Conservation (phyloP, 2,329 filamentous ascomycete species). For the Hortaea werneckii region DNA sequence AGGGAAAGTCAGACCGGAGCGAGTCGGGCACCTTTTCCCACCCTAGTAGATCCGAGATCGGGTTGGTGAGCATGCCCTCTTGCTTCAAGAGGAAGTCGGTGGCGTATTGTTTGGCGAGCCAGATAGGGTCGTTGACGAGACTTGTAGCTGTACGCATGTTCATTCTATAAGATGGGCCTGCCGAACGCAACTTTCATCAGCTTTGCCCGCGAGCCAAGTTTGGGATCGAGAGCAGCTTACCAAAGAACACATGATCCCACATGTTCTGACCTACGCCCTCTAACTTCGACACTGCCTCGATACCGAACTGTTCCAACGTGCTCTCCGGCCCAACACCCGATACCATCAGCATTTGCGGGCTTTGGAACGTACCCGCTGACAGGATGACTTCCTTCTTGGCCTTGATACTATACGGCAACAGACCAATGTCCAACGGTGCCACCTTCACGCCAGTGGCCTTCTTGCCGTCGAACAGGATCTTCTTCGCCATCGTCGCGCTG, state of each 20-base stretch:
- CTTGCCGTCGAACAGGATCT: conserved; percentile 1
- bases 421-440: conserved; percentile 1
- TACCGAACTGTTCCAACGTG: conserved; percentile 21
- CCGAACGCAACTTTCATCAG: too few relatives aligned
- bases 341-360: conserved; percentile 28
- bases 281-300: conserved; percentile 16
- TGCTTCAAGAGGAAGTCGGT: conserved; percentile 8
- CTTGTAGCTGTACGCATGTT: not conserved
- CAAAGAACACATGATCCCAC: conserved; percentile 6
- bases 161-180: not conserved
- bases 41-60: conserved; percentile 9
- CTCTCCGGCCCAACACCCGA: conserved; percentile 22
- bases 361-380: conserved; percentile 34
- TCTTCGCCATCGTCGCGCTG: not conserved
- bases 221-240: too few relatives aligned
- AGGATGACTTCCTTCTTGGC: conserved; percentile 33
- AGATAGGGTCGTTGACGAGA: not conserved
- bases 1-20: conserved; percentile 5
- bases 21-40: conserved; percentile 11
- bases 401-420: conserved; percentile 17
- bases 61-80: conserved; percentile 14
- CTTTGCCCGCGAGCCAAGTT: too few relatives aligned
- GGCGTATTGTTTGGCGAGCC: conserved; percentile 1
- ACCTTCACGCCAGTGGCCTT: not conserved
- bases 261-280: conserved; percentile 22